Evolutionary conservation across 108 stramenopile species (phyloP), one percentile per base, ranked within the genome.

Genomic region (Cyclotella kingstonii): DNA sequence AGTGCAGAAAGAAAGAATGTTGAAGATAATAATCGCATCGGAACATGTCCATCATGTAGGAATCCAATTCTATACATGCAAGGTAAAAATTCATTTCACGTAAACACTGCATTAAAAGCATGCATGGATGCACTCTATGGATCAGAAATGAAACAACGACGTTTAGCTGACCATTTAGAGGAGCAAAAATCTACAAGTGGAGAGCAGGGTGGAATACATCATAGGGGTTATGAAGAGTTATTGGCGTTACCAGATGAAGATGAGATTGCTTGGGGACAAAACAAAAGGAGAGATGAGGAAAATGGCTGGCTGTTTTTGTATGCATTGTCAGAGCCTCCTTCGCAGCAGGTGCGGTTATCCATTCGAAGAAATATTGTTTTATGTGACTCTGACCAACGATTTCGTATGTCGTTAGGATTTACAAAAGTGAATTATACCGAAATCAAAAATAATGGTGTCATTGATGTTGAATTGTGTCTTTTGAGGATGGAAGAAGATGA

Each of bases 401-500:
- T 36, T 54, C 52, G 40, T 2, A 2, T 48, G 33, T 38, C 56
- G 9, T 45, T 54, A 23, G 52, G 4, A 2, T 53, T 53, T 53
- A 53, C 52, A 53, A 53, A 53, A 21, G 35, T 33, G 18, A 11
- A 22, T 27, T 22, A 44, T 39, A 28, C 25, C 2, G 40, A 36
- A 44, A 23, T 34, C 41, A 48, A 8, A 21, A 31, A 23, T 21
- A 8, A 29, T 33, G 63, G 60, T 22, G 47, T 66, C 42, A 36
- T 84, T 18, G 55, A 65, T 31, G 52, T 85, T 26, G 57, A 67
- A 36, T 54, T 86, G 2, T 81, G 81, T 50, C 64, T 86, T 0
- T 42, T 86, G 40, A 46, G 76, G 1, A 83, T 86, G 82, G 82
- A 86, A 51, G 85, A 86, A 63, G 85, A 86, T 52, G 85, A 86